A percentile compares a stretch with the other conserved stretches of the same genome.
Evolutionary conservation across 805 yeast species (phyloP).

Genomic region (Candida sanyiensis): DNA sequence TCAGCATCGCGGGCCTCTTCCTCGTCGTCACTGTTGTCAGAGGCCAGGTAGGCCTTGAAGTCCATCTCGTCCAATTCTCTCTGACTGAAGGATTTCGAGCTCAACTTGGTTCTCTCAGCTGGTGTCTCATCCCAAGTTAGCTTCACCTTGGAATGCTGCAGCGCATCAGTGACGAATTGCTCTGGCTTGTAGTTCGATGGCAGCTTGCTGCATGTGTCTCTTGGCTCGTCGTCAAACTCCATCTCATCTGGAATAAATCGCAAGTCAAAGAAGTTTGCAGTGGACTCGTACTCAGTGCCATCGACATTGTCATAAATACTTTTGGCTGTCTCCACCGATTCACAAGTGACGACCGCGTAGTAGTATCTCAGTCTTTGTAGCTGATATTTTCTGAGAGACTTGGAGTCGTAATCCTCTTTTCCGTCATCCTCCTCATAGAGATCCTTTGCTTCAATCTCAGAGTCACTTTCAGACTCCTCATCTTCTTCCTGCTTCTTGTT

Average conservation of each 20-base stretch:
- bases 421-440: conserved; percentile 78
- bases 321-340: conserved; percentile 62
- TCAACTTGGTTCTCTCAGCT: conserved; percentile 69
- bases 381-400: conserved; percentile 82
- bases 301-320: conserved; percentile 82
- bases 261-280: conserved; percentile 89
- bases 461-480: conserved; percentile 42
- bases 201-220: conserved; percentile 64
- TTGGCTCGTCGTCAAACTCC: conserved; percentile 74
- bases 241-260: conserved; percentile 91
- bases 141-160: conserved; percentile 93
- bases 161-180: conserved; percentile 85
- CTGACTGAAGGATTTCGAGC: conserved; percentile 78
- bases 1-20: conserved; percentile 29
- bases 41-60: conserved; percentile 86
- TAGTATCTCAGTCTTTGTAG: conserved; percentile 87
- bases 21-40: conserved; percentile 57
- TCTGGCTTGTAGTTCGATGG: conserved; percentile 78
- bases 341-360: conserved; percentile 87
- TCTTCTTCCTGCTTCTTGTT: conserved; percentile 33
- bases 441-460: conserved; percentile 60
- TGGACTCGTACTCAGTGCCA: conserved; percentile 92
- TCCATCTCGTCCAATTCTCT: conserved; percentile 89
- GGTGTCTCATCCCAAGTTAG: conserved; percentile 99
- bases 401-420: conserved; percentile 77